Evolutionary conservation across 805 yeast genomes (phyloP).

Genomic region (Candida morakotiae): DNA sequence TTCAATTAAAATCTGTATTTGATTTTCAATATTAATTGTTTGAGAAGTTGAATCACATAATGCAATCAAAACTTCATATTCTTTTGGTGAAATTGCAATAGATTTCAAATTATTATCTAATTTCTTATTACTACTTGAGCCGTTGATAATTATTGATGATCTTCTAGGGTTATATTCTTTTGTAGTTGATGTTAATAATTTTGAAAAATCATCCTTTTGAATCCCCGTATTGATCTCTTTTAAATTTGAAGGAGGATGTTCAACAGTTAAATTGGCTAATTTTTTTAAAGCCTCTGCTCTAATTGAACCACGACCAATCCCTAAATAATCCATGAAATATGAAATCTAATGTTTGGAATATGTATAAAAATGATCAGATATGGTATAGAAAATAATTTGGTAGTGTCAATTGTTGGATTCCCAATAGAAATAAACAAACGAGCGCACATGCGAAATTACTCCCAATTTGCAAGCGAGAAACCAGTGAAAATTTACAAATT

Average conservation of each 20-base stretch:
- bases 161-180: constrained; percentile 1
- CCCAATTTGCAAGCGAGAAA: not conserved
- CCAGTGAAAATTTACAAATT: too few species aligned
- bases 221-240: constrained; percentile 8
- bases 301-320: constrained; percentile 35
- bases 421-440: not conserved
- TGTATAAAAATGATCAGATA: too few species aligned
- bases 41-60: constrained; percentile 40
- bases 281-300: constrained; percentile 34
- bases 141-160: not conserved
- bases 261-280: constrained; percentile 32
- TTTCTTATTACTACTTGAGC: not conserved
- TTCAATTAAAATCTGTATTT: constrained; percentile 40
- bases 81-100: constrained; percentile 47
- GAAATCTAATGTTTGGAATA: not conserved
- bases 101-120: constrained; percentile 14
- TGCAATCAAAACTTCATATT: constrained; percentile 55
- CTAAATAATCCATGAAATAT: constrained; percentile 32
- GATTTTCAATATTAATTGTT: constrained; percentile 24
- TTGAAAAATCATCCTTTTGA: constrained; percentile 18
- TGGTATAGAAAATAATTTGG: too few species aligned
- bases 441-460: not conserved
- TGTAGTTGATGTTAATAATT: constrained; percentile 13
- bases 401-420: too few species aligned
- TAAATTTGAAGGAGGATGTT: constrained; percentile 9